These are phyloP conservation scores for Corinectria fuckeliana DNA, from an alignment of 2,329 filamentous ascomycete species.

Conservation along the genomic window DNA sequence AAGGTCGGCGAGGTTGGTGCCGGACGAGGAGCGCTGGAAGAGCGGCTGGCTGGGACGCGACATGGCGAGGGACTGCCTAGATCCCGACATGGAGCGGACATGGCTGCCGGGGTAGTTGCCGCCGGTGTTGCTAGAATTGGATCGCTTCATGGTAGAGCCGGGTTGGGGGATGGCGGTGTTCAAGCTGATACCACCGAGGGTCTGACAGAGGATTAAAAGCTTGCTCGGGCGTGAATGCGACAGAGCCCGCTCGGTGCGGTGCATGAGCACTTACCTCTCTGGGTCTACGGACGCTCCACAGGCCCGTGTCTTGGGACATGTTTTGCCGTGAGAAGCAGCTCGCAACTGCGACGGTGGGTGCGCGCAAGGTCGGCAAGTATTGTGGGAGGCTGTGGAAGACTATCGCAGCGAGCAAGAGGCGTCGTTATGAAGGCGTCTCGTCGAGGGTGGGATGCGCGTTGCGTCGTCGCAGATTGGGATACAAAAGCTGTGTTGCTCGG, in stretches of 20 bases:
- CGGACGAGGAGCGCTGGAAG: slow-evolving; percentile 85
- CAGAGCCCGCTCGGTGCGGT: slow-evolving; percentile 14
- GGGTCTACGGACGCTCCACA: slow-evolving; percentile 91
- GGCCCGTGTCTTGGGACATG: slow-evolving; percentile 87
- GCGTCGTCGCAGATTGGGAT: slow-evolving; percentile 25
- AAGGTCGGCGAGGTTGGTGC: slow-evolving; percentile 78
- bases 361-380: slow-evolving; percentile 18
- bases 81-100: slow-evolving; percentile 81
- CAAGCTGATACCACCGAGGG: slow-evolving; percentile 81
- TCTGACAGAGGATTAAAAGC: slow-evolving; percentile 60
- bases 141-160: slow-evolving; percentile 91
- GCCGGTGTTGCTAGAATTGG: slow-evolving; percentile 73
- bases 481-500: slow-evolving; percentile 45
- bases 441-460: slow-evolving; percentile 31
- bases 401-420: background rate
- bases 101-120: slow-evolving; percentile 71
- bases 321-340: slow-evolving; percentile 17
- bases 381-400: background rate
- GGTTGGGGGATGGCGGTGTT: slow-evolving; percentile 90
- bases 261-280: slow-evolving; percentile 72
- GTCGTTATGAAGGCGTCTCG: slow-evolving; percentile 21
- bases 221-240: slow-evolving; percentile 22
- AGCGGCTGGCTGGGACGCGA: slow-evolving; percentile 84
- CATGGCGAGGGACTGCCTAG: slow-evolving; percentile 84
- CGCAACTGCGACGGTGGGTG: slow-evolving; percentile 25